These are phyloP conservation scores for Sphagnum magellanicum DNA, from an alignment of 228 moss, liverwort and hornwort species.

Conservation along the genomic window DNA sequence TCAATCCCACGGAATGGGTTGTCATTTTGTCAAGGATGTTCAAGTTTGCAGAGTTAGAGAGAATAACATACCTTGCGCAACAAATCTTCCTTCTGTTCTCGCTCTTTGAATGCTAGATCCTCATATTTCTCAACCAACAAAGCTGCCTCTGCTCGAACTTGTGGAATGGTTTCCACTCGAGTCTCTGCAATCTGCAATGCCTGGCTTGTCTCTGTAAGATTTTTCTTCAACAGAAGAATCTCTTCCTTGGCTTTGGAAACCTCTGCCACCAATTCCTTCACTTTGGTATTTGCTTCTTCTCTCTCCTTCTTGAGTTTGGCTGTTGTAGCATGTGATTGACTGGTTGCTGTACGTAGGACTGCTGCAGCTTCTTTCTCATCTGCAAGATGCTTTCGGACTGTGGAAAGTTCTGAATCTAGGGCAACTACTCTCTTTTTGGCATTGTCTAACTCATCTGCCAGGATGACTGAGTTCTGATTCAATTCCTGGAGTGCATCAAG, in stretches of 20 bases:
- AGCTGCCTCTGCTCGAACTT: constrained; percentile 48
- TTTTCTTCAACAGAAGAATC: constrained; percentile 36
- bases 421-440: constrained; percentile 35
- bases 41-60: not conserved
- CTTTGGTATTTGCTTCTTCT: constrained; percentile 28
- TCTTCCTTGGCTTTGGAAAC: constrained; percentile 45
- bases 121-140: constrained; percentile 47
- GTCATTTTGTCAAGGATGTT: not conserved
- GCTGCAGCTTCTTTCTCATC: constrained; percentile 41
- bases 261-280: constrained; percentile 44
- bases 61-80: constrained; percentile 22
- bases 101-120: constrained; percentile 41
- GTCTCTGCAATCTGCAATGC: constrained; percentile 52
- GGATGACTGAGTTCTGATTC: constrained; percentile 38
- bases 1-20: not conserved
- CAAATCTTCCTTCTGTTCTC: constrained; percentile 33
- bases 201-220: constrained; percentile 41
- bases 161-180: constrained; percentile 45
- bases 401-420: constrained; percentile 26
- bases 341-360: constrained; percentile 15
- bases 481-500: constrained; percentile 56
- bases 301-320: constrained; percentile 36
- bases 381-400: constrained; percentile 35
- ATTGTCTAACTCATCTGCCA: constrained; percentile 37
- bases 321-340: constrained; percentile 22